Evolutionary conservation across 2,329 filamentous ascomycete genomes (phyloP).

Genomic region (Coniochaeta pulveracea): DNA sequence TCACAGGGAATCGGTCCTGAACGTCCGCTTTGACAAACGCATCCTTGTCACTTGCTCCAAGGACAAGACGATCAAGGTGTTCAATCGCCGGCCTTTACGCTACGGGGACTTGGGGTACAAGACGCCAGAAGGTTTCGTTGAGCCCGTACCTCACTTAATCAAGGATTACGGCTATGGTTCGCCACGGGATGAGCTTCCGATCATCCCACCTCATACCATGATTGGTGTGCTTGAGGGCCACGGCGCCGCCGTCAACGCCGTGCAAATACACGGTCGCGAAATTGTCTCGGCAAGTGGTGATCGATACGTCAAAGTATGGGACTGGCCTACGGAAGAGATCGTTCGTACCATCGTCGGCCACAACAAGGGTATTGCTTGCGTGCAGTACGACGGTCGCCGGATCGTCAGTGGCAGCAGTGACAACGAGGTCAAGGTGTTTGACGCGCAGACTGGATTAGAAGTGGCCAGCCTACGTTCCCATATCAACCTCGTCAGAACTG

Average conservation of each 20-base stretch:
- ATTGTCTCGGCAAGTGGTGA: constrained; percentile 95
- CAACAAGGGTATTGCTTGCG: constrained; percentile 90
- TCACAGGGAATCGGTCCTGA: constrained; percentile 84
- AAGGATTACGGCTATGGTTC: constrained; percentile 42
- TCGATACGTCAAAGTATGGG: constrained; percentile 88
- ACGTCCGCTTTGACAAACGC: constrained; percentile 81
- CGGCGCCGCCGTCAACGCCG: constrained; percentile 86
- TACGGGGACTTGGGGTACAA: constrained; percentile 46
- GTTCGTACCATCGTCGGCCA: constrained; percentile 75
- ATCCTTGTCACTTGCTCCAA: constrained; percentile 96
- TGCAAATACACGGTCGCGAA: constrained; percentile 75
- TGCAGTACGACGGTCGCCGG: constrained; percentile 87
- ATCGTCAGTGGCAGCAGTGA: constrained; percentile 96
- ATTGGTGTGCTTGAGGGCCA: constrained; percentile 77
- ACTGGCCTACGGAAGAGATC: constrained; percentile 69
- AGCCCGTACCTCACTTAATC: constrained; percentile 39
- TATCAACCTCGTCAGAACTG: constrained; percentile 75
- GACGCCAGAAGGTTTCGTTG: constrained; percentile 22
- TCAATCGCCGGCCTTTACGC: constrained; percentile 65
- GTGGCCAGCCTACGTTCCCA: constrained; percentile 82
- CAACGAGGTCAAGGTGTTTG: constrained; percentile 91
- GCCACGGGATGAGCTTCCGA: constrained; percentile 33
- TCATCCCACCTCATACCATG: constrained; percentile 58
- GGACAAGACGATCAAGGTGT: constrained; percentile 93
- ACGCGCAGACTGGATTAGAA: constrained; percentile 73